Evolutionary conservation across 257 asterid genomes (phyloP).

Genomic region (Thymus mandschuricus): DNA sequence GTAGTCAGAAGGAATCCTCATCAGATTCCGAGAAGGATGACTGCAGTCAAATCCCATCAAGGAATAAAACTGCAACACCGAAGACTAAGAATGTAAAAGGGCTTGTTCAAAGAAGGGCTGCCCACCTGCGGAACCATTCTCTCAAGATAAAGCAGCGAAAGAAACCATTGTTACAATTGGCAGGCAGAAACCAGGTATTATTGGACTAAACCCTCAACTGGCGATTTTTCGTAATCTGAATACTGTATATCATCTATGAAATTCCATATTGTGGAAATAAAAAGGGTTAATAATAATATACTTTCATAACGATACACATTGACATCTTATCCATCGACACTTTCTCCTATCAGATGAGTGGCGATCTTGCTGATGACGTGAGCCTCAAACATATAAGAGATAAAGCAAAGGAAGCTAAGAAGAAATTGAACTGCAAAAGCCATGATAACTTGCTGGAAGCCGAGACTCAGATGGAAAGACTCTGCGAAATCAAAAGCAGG

Average conservation of each 20-base stretch:
- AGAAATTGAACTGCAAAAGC: conserved; percentile 43
- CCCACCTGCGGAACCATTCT: conserved; percentile 40
- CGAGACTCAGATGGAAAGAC: conserved; percentile 72
- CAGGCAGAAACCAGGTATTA: conserved; percentile 53
- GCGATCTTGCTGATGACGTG: conserved; percentile 71
- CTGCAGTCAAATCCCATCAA: conserved; percentile 38
- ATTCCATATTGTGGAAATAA: background rate
- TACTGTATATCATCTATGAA: background rate
- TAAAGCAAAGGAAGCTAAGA: conserved; percentile 65
- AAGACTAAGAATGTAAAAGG: conserved; percentile 30
- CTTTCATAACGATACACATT: background rate
- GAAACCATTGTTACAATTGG: conserved; percentile 37
- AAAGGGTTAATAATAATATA: background rate
- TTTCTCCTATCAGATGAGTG: conserved; percentile 44
- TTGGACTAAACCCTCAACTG: conserved; percentile 18
- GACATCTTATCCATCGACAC: background rate
- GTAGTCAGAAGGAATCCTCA: conserved; percentile 38
- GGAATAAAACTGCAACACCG: conserved; percentile 36
- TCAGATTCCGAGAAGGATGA: conserved; percentile 42
- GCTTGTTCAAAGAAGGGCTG: conserved; percentile 38
- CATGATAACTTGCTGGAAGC: conserved; percentile 43
- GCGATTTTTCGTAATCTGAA: conserved; percentile 6
- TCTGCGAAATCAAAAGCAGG: conserved; percentile 72
- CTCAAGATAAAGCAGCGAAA: conserved; percentile 49
- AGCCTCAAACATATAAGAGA: conserved; percentile 73